A percentile compares a stretch with the other conserved stretches of the same genome.
These are phyloP conservation scores for Filosporella fistucella DNA, from an alignment of 495 filamentous ascomycete species.

Conservation along the genomic window DNA sequence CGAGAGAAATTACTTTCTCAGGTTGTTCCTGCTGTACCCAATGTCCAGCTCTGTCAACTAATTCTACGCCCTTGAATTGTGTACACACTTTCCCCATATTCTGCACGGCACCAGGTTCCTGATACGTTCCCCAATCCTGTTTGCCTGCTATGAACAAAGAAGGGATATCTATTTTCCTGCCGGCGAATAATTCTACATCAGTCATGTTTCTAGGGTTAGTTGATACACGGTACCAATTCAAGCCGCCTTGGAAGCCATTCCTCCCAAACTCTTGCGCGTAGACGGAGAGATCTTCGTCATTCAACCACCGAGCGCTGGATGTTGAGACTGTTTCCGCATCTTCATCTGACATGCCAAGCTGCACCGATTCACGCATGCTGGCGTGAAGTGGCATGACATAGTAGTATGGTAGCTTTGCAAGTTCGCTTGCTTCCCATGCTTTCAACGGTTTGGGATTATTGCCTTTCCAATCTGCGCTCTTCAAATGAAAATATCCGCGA, in stretches of 20 bases:
- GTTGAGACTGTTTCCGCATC: constrained; percentile 20
- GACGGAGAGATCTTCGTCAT: constrained; percentile 49
- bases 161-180: constrained; percentile 59
- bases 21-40: constrained; percentile 67
- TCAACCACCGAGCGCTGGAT: constrained; percentile 42
- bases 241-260: constrained; percentile 66
- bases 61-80: constrained; percentile 43
- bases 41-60: constrained; percentile 58
- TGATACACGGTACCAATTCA: constrained; percentile 65
- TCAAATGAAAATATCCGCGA: constrained; percentile 65
- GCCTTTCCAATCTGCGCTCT: constrained; percentile 53
- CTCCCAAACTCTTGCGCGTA: constrained; percentile 57
- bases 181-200: constrained; percentile 56
- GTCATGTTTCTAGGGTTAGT: constrained; percentile 42
- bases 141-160: constrained; percentile 54
- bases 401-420: constrained; percentile 58
- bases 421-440: constrained; percentile 48
- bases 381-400: constrained; percentile 60
- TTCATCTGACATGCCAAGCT: constrained; percentile 46
- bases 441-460: constrained; percentile 50
- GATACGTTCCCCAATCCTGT: constrained; percentile 64
- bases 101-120: constrained; percentile 59
- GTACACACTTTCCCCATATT: constrained; percentile 46
- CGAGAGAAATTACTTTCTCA: constrained; percentile 43
- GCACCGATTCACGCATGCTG: constrained; percentile 54